Conservation (phyloP, 2,329 filamentous ascomycete species). For the Talaromyces islandicus region DNA sequence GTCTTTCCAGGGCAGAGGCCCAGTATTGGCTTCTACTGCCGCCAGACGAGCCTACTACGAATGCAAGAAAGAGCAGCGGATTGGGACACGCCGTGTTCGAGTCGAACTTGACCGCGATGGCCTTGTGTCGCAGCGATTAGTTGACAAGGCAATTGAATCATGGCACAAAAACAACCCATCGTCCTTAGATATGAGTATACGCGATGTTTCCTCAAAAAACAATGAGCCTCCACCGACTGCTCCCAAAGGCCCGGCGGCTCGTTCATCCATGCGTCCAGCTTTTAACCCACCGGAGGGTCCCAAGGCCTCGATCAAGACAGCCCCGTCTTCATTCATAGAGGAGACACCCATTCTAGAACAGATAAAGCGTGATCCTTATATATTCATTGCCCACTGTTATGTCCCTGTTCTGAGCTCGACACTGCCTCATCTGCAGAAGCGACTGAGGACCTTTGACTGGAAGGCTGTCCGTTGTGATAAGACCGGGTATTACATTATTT, state of each 20-base stretch:
- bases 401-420: slow-evolving; percentile 84
- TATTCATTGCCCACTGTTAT: slow-evolving; percentile 80
- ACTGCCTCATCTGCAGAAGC: slow-evolving; percentile 81
- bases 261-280: slow-evolving; percentile 31
- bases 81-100: slow-evolving; percentile 69
- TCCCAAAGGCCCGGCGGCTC: slow-evolving; percentile 73
- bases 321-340: slow-evolving; percentile 53
- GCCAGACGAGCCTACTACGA: slow-evolving; percentile 71
- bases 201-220: slow-evolving; percentile 38
- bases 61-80: slow-evolving; percentile 69
- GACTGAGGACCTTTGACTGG: slow-evolving; percentile 75
- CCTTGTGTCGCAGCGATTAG: slow-evolving; percentile 69
- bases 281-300: slow-evolving; percentile 31
- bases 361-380: slow-evolving; percentile 75
- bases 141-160: slow-evolving; percentile 66
- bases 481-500: slow-evolving; percentile 87
- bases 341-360: slow-evolving; percentile 60
- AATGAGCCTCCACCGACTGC: slow-evolving; percentile 72
- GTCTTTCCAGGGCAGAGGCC: slow-evolving; percentile 45
- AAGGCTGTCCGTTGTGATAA: slow-evolving; percentile 77
- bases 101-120: slow-evolving; percentile 90
- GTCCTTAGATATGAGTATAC: slow-evolving; percentile 23
- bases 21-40: slow-evolving; percentile 67
- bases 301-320: slow-evolving; percentile 30
- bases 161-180: slow-evolving; percentile 49